Evolutionary conservation across 352 stramenopile species (phyloP).

Genomic region (Aphanomyces euteiches): DNA sequence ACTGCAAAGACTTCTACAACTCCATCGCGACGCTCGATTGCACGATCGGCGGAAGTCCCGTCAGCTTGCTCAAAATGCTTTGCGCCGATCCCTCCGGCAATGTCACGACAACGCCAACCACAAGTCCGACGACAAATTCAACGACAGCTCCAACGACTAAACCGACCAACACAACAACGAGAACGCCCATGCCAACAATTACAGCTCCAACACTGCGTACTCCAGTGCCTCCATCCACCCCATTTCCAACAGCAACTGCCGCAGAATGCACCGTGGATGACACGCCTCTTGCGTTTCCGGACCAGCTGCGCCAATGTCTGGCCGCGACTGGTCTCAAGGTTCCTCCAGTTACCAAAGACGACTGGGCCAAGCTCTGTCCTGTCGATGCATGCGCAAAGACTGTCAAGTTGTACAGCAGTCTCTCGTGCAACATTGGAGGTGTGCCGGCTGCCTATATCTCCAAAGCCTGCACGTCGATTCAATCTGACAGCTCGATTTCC

Average conservation of each 20-base stretch:
- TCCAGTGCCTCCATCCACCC: too few relatives aligned
- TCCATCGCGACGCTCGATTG: not conserved
- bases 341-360: not conserved
- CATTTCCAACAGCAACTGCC: not conserved
- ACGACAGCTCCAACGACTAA: not conserved
- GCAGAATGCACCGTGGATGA: not conserved
- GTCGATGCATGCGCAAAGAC: constrained; percentile 2
- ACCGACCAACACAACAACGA: too few relatives aligned
- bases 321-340: not conserved
- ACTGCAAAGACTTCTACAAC: constrained; percentile 5
- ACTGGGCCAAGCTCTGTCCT: not conserved
- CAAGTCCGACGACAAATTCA: not conserved
- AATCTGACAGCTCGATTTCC: not conserved
- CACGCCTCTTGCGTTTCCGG: not conserved
- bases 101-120: not conserved
- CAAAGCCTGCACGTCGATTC: not conserved
- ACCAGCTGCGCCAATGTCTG: constrained; percentile 8
- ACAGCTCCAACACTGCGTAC: too few relatives aligned
- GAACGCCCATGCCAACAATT: too few relatives aligned
- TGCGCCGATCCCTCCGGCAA: not conserved
- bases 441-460: not conserved
- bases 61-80: not conserved
- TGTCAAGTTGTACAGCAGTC: not conserved
- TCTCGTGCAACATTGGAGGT: constrained; percentile 1
- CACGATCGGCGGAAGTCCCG: constrained; percentile 1